Base-by-base conservation (phyloP, 2,329 filamentous ascomycete species). In the Cytospora chrysosperma region DNA sequence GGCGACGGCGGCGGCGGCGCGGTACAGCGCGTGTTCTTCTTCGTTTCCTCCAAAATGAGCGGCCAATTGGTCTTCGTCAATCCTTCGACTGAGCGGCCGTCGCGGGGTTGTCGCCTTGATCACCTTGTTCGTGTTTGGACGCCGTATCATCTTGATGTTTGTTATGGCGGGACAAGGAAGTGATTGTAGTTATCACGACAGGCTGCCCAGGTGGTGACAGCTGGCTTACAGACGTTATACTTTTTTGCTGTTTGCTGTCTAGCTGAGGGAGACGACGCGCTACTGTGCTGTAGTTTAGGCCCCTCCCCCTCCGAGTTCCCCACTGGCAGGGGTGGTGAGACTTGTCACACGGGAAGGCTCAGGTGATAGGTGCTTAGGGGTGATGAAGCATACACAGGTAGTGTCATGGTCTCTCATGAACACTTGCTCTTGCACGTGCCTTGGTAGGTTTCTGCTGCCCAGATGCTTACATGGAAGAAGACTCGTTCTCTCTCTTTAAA, bases 61-160 rank as follows among this genome's bases (percentile, higher is more conserved):
- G 37, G 50, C 58, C 37, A 66, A 28, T 27, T 66, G 61, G 54
- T 66, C 64, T 51, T 65, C 63, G 55, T 65, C 63, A 37, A 65
- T 59, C 56, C 63, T 59, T 56, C 63, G 56, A 55, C 43, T 59
- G 58, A 32, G 8, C 24, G 34, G 56, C 30, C 63, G 60, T 34
- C 55, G 63, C 37, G 54, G 54, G 47, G 49, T 58, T 27, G 52
- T 56, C 37, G 55, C 50, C 53, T 65, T 65, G 60, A 43, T 54
- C 13, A 65, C 56, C n/a, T 49, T 50, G n/a, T 63, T 63, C 43
- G 43, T 43, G 54, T 47, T 24, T 55, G 60, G 28, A 30, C 53
- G 50, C 43, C 56, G n/a, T 47, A 50, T 53, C 60, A 62, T 62
- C 60, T 62, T 57, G 10, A 13, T 12, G 13, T 27, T 30, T 17